A percentile compares a stretch with the other conserved stretches of the same genome.
phyloP scores from a whole-genome alignment of 1,284 basidiomycete species.

The Xerocomus cyaneibrunnescens region DNA sequence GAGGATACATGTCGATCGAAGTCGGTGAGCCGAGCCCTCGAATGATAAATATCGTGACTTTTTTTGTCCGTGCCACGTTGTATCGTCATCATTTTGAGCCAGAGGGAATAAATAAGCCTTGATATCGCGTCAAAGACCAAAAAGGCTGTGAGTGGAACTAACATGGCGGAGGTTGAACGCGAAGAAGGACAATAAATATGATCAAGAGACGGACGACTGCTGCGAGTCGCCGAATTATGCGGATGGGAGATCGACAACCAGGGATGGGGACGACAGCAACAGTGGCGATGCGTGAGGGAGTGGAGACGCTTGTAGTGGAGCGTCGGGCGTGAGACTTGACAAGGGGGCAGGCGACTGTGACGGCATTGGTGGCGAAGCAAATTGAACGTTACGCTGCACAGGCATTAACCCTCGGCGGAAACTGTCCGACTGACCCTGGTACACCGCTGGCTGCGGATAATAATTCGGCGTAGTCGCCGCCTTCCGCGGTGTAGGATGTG shows the following conservation, averaged over 20 bases:
- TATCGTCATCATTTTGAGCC: conserved; percentile 30
- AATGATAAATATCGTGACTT: conserved; percentile 33
- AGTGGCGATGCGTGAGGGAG: conserved; percentile 30
- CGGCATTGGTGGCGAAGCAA: conserved; percentile 35
- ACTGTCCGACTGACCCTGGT: conserved; percentile 30
- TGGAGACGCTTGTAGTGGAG: conserved; percentile 26
- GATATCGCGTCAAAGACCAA: conserved; percentile 22
- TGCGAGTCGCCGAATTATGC: conserved; percentile 12
- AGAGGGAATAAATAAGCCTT: conserved; percentile 31
- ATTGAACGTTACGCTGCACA: conserved; percentile 29
- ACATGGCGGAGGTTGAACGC: conserved; percentile 14
- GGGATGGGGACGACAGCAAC: conserved; percentile 22
- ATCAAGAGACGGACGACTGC: conserved; percentile 13
- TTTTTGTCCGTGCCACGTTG: conserved; percentile 20
- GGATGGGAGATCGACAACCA: conserved; percentile 21
- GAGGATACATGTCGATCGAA: conserved; percentile 32
- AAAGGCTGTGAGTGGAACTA: conserved; percentile 6
- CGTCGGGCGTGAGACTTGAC: conserved; percentile 29
- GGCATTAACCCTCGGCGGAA: conserved; percentile 33
- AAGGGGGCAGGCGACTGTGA: conserved; percentile 27
- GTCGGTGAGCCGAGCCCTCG: conserved; percentile 12
- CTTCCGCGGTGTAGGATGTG: conserved; percentile 32
- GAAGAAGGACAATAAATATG: conserved; percentile 35
- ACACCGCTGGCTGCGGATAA: conserved; percentile 30
- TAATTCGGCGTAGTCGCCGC: conserved; percentile 31